A percentile compares a stretch with the other conserved stretches of the same genome.
Conservation (phyloP, 208 protist genomes). For the Acanthamoeba lenticulata region DNA sequence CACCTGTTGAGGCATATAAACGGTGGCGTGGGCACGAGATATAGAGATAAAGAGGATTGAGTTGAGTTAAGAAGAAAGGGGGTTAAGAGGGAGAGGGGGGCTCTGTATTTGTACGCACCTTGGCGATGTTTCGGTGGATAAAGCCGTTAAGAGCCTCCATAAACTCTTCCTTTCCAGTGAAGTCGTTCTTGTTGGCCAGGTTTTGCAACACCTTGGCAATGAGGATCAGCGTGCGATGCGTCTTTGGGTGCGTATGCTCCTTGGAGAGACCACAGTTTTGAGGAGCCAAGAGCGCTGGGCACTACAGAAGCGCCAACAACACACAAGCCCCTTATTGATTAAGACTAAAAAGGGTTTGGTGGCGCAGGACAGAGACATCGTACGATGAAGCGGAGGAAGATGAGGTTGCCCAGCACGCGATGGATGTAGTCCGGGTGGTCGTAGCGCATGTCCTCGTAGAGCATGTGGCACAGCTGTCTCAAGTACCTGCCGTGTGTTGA, state of each 20-base stretch:
- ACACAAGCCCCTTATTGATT: not conserved
- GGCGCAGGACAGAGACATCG: not conserved
- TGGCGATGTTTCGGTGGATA: conserved; percentile 21
- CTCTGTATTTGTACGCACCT: not conserved
- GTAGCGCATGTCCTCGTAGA: conserved; percentile 19
- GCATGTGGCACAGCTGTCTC: conserved; percentile 36
- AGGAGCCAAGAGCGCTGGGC: not conserved
- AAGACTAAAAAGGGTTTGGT: not conserved
- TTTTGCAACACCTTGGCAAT: conserved; percentile 82
- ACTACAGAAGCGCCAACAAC: not conserved
- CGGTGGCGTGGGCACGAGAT: not conserved
- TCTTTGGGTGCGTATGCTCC: conserved; percentile 7
- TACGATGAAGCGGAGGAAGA: conserved; percentile 67
- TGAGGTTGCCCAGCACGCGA: conserved; percentile 42
- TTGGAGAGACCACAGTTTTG: conserved; percentile 25
- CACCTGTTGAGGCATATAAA: not conserved
- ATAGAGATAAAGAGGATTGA: too few relatives aligned
- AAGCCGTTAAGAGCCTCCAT: conserved; percentile 72
- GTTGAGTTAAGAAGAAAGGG: not conserved
- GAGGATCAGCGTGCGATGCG: conserved; percentile 69
- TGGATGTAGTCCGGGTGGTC: conserved; percentile 42
- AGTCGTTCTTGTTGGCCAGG: conserved; percentile 77
- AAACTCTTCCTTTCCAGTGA: conserved; percentile 77
- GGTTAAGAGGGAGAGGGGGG: not conserved
- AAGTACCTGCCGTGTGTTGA: not conserved